phyloP scores from a whole-genome alignment of 306 rosid species.

The Lathyrus oleraceus region DNA sequence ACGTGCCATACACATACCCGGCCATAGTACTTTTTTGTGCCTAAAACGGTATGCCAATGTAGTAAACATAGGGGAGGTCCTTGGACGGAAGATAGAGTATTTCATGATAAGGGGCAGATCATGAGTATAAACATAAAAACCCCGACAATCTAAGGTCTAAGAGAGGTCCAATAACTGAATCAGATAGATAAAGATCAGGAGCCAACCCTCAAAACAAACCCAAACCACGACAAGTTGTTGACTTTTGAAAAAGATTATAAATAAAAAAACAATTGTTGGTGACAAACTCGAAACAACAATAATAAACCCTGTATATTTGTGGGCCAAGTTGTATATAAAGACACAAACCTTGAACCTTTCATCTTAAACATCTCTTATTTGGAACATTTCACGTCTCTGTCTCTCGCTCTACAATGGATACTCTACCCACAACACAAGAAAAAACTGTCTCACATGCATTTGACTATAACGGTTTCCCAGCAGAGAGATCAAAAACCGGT shows the following conservation, averaged over 20 bases:
- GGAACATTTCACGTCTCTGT: neutral
- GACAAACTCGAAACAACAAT: neutral
- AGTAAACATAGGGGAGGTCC: no score
- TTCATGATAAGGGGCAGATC: no score
- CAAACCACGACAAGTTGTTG: neutral
- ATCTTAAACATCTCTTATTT: neutral
- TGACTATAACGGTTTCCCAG: constrained; percentile 71
- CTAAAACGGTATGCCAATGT: no score
- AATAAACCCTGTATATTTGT: neutral
- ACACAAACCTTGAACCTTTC: neutral
- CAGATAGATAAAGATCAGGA: no score
- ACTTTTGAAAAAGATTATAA: neutral
- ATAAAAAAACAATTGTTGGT: neutral
- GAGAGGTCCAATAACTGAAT: no score
- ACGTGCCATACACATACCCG: no score
- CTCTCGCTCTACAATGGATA: constrained; percentile 13
- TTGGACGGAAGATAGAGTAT: no score
- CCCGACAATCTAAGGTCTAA: no score
- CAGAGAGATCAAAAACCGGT: constrained; percentile 69
- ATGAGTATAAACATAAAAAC: no score
- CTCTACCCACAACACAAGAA: constrained; percentile 47
- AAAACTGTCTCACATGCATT: constrained; percentile 67
- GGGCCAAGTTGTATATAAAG: constrained; percentile 26
- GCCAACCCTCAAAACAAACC: no score
- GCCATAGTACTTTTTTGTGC: no score